Conservation (phyloP, 1,284 basidiomycete species). For the Paramarasmius palmivorus region DNA sequence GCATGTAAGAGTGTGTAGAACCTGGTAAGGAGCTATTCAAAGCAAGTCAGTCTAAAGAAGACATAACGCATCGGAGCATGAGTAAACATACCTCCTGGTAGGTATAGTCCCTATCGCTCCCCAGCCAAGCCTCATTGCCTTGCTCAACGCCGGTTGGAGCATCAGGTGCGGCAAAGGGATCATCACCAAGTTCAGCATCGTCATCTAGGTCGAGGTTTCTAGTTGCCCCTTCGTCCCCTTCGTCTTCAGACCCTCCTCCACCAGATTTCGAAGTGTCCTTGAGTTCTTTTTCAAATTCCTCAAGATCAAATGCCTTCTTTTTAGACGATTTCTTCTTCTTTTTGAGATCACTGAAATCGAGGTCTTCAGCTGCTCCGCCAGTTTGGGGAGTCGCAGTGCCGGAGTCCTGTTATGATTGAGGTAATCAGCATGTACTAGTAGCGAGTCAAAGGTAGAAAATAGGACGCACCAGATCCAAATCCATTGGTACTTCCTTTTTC, state of each 20-base stretch:
- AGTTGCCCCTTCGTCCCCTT: constrained; percentile 59
- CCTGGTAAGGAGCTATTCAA: constrained; percentile 79
- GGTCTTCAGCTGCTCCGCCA: constrained; percentile 35
- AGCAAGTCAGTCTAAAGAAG: not conserved
- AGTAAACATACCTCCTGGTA: constrained; percentile 78
- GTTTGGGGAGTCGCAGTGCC: constrained; percentile 60
- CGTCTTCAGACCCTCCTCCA: constrained; percentile 66
- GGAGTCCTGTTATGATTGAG: constrained; percentile 55
- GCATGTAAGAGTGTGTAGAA: constrained; percentile 93
- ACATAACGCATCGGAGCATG: no score
- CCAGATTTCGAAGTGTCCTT: constrained; percentile 49
- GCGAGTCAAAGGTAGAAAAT: not conserved
- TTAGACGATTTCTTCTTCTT: constrained; percentile 84
- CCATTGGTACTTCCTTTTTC: constrained; percentile 86
- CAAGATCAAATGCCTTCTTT: constrained; percentile 71
- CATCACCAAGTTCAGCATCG: constrained; percentile 82
- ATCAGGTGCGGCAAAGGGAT: constrained; percentile 75
- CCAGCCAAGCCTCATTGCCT: constrained; percentile 85
- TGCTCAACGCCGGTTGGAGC: constrained; percentile 58
- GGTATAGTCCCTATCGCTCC: constrained; percentile 91
- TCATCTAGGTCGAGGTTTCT: constrained; percentile 69
- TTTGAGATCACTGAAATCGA: constrained; percentile 32
- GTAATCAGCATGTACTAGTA: constrained; percentile 7
- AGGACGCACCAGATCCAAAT: constrained; percentile 60
- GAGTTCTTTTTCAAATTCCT: constrained; percentile 52